Percentiles rank a stretch among this genome's conserved stretches.
Conservation (phyloP, 2,329 filamentous ascomycete genomes). For the Cladosporium colombiae region DNA sequence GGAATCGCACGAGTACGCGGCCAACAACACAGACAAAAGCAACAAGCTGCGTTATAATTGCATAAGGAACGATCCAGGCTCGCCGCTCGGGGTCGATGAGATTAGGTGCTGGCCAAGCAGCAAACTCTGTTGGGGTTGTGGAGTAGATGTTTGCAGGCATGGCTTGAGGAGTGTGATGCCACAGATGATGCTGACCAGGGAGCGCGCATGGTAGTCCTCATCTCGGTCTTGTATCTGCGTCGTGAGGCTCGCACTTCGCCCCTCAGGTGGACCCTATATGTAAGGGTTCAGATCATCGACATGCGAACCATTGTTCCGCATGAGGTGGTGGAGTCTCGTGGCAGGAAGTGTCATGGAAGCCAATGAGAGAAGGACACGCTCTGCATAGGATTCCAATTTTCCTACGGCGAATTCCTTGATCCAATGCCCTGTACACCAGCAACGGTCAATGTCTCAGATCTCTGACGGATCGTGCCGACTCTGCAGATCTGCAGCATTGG, state of each 20-base stretch:
- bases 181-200: background rate
- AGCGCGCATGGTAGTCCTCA: background rate
- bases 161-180: background rate
- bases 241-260: background rate
- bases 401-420: background rate
- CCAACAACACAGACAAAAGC: background rate
- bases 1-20: background rate
- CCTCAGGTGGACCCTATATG: background rate
- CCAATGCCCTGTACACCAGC: background rate
- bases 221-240: background rate
- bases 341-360: background rate
- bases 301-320: background rate
- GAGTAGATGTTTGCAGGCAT: background rate
- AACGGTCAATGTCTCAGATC: background rate
- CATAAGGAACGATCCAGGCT: background rate
- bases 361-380: background rate
- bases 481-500: background rate
- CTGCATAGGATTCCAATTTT: background rate
- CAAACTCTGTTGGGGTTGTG: background rate
- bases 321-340: background rate
- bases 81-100: background rate
- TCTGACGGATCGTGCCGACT: background rate
- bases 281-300: background rate
- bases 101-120: background rate
- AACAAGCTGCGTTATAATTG: background rate